phyloP scores from a whole-genome alignment of 179 eudicot species.

The Amaranthus tricolor region DNA sequence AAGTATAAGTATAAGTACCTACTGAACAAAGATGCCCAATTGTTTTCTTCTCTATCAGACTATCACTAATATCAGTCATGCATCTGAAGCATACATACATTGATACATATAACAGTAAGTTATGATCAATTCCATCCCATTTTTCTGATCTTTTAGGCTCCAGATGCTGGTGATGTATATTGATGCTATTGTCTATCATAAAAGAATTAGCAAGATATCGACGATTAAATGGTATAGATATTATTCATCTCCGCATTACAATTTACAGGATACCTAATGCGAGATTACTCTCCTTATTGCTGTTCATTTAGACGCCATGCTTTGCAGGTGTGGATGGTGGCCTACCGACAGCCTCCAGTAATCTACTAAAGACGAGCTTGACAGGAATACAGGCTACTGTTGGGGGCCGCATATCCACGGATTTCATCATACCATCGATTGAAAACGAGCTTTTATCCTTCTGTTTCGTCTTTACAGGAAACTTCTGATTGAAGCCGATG shows the following conservation, averaged over 20 bases:
- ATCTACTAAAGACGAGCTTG: conserved; percentile 81
- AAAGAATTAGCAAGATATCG: conserved; percentile 30
- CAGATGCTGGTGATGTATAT: conserved; percentile 19
- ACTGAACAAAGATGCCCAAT: conserved; percentile 12
- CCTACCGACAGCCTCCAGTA: conserved; percentile 72
- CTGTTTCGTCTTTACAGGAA: conserved; percentile 28
- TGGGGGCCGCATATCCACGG: conserved; percentile 42
- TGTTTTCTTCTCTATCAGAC: conserved; percentile 19
- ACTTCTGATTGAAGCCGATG: conserved; percentile 49
- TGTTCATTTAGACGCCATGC: conserved; percentile 26
- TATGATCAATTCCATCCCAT: conserved; percentile 17
- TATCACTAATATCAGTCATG: conserved; percentile 22
- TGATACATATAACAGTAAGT: conserved; percentile 6
- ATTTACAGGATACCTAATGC: conserved; percentile 54
- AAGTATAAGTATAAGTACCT: conserved; percentile 23
- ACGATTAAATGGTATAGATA: conserved; percentile 30
- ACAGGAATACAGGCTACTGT: conserved; percentile 86
- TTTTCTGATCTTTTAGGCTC: conserved; percentile 12
- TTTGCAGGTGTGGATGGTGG: conserved; percentile 47
- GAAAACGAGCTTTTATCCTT: conserved; percentile 19
- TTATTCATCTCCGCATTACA: conserved; percentile 35
- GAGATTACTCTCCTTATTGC: conserved; percentile 34
- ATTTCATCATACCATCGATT: conserved; percentile 56
- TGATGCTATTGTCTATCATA: conserved; percentile 22
- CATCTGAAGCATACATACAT: conserved; percentile 11